Evolutionary conservation across 2,329 filamentous ascomycete genomes (phyloP), one percentile per base, ranked within the genome.

Genomic region (Orbilia ellipsospora): DNA sequence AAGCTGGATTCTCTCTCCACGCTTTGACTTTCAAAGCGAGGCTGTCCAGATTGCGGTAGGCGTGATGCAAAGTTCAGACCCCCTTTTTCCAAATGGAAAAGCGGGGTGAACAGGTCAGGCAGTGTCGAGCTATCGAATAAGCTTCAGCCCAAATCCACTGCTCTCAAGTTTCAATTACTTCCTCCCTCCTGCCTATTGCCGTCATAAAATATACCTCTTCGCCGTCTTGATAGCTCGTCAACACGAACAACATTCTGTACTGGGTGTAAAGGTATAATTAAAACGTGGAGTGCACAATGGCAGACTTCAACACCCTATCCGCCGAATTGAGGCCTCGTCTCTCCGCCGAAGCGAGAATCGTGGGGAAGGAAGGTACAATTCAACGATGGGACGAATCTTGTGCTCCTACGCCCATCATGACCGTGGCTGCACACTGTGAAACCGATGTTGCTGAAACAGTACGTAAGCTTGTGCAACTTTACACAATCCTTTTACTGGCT

Each of bases 361-460:
- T 75, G 10, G 59, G 72, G 5, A 61, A 48, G 2, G 64, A 75
- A 1, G 64, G 20, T 10, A 75, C 59, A 4, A 26, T 68, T n/a
- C 5, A 18, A 20, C 57, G 64, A 48, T 75, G 72, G 72, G 72
- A 75, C 16, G 72, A 48, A 42, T 59, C 31, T 48, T 60, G 59
- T 18, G 60, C 72, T 6, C 59, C 72, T 10, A 31, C 31, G 1
- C 72, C 72, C 0, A 20, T 15, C 5, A 51, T 56, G 7, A 75
- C 59, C 1, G 59, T 75, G 2, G 59, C 55, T 28, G 64, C 72
- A 4, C 51, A 42, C 31, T 45, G 44, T 40, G 72, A 75, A 20
- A n/a, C 57, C 2, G 72, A 75, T 61, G 72, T 75, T 7, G 72
- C 60, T 6, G 64, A 68, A 16, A 75, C 60, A 16, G 72, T 75